Percentiles rank a stretch among this genome's conserved stretches.
Conservation (phyloP, 176 grass and related monocot species). For the Alloteropsis semialata region DNA sequence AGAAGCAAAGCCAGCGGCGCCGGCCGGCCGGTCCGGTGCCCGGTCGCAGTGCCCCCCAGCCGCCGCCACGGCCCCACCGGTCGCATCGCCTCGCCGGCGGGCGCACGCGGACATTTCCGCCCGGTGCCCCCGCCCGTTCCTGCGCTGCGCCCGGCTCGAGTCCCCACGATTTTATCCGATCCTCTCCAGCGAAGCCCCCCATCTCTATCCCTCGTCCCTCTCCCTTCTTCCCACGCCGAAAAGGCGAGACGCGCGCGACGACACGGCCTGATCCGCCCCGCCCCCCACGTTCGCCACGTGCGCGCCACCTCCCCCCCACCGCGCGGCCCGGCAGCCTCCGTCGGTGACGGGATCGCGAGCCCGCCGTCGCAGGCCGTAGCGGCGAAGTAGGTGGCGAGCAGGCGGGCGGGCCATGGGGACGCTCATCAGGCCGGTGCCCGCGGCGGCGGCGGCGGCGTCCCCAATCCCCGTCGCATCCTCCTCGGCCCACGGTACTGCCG, state of each 20-base stretch:
- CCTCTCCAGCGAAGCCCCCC: neutral
- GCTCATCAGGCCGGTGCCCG: constrained; percentile 14
- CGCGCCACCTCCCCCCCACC: constrained; percentile 13
- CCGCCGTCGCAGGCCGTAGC: neutral
- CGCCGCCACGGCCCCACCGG: neutral
- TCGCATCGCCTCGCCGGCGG: constrained; percentile 7
- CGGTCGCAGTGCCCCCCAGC: neutral
- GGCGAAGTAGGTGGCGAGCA: neutral
- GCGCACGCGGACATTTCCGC: neutral
- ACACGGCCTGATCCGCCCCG: neutral
- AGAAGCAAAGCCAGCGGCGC: neutral
- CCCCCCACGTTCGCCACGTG: constrained; percentile 44
- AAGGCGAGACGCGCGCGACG: neutral
- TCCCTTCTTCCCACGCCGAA: neutral
- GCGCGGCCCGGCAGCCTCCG: neutral
- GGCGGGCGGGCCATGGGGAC: constrained; percentile 15
- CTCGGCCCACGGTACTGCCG: constrained; percentile 24
- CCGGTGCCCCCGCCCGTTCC: neutral
- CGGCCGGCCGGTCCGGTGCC: neutral
- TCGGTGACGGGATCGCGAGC: neutral
- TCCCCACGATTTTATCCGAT: constrained; percentile 29
- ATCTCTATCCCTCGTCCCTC: neutral
- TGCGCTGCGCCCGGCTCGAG: neutral
- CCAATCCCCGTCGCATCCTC: neutral
- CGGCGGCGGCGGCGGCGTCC: neutral